A percentile compares a stretch with the other conserved stretches of the same genome.
phyloP scores from a whole-genome alignment of 345 rosid species.

The Gossypium raimondii region DNA sequence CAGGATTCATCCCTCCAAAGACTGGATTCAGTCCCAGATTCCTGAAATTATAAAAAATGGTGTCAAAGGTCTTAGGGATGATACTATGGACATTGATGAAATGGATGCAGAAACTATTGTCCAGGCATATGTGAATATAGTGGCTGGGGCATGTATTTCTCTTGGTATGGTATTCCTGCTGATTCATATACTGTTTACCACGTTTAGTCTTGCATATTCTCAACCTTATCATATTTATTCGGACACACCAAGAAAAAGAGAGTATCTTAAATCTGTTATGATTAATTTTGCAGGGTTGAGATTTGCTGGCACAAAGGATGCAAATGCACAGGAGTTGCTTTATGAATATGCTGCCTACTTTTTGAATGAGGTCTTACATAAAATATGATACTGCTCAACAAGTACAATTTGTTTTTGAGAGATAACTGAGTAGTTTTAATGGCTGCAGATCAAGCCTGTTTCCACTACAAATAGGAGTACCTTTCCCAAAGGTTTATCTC shows the following conservation, averaged over 20 bases:
- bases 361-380: constrained; percentile 72
- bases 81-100: constrained; percentile 57
- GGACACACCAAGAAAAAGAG: not conserved
- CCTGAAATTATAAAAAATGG: constrained; percentile 74
- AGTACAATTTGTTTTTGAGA: not conserved
- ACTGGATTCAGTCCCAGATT: constrained; percentile 87
- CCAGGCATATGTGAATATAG: constrained; percentile 85
- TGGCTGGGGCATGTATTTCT: constrained; percentile 92
- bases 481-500: constrained; percentile 79
- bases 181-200: not conserved
- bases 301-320: constrained; percentile 90
- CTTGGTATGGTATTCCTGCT: constrained; percentile 51
- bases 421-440: constrained; percentile 18
- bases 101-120: constrained; percentile 76
- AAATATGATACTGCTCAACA: constrained; percentile 20
- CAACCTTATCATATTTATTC: not conserved
- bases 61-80: constrained; percentile 55
- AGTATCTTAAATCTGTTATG: constrained; percentile 3
- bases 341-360: constrained; percentile 73
- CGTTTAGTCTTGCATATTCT: constrained; percentile 8
- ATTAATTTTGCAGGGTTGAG: constrained; percentile 63
- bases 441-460: constrained; percentile 80
- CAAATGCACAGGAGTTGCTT: constrained; percentile 79
- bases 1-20: constrained; percentile 78
- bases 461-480: constrained; percentile 37